These are phyloP conservation scores for Xanthoparmelia taractica DNA, from an alignment of 495 filamentous ascomycete species.

Conservation along the genomic window DNA sequence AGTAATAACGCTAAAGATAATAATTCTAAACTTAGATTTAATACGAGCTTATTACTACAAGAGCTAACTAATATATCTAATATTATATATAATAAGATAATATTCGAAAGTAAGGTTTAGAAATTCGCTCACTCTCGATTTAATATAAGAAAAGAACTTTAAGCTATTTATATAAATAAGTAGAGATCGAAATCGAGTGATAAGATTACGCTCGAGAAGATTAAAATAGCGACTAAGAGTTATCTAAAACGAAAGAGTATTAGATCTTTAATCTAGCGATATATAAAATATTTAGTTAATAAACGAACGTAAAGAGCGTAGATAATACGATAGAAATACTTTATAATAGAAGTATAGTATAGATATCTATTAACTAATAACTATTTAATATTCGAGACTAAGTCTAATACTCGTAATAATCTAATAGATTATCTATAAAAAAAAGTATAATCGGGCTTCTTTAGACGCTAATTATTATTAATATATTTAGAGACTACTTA, in stretches of 20 bases:
- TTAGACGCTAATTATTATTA: not conserved
- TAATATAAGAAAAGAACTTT: constrained; percentile 38
- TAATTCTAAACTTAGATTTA: not conserved
- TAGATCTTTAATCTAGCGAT: not conserved
- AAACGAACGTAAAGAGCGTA: constrained; percentile 4
- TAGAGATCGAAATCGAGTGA: constrained; percentile 17
- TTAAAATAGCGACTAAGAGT: not conserved
- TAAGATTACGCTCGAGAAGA: not conserved
- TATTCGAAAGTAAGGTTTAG: not conserved
- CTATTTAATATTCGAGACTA: not conserved
- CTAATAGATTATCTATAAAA: constrained; percentile 15
- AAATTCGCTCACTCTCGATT: constrained; percentile 35
- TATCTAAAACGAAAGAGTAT: not conserved
- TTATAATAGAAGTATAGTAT: constrained; percentile 8
- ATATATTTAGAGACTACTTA: constrained; percentile 4
- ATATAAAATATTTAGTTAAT: not conserved
- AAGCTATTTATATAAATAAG: constrained; percentile 36
- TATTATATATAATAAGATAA: not conserved
- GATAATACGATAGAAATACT: constrained; percentile 15
- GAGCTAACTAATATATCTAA: not conserved
- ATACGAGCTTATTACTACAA: not conserved
- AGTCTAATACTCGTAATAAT: constrained; percentile 18
- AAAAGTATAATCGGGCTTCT: constrained; percentile 7
- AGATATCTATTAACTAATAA: not conserved
- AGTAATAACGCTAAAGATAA: not conserved